Evolutionary conservation across 2,329 filamentous ascomycete species (phyloP).

Genomic region (Hansfordia pulvinata): DNA sequence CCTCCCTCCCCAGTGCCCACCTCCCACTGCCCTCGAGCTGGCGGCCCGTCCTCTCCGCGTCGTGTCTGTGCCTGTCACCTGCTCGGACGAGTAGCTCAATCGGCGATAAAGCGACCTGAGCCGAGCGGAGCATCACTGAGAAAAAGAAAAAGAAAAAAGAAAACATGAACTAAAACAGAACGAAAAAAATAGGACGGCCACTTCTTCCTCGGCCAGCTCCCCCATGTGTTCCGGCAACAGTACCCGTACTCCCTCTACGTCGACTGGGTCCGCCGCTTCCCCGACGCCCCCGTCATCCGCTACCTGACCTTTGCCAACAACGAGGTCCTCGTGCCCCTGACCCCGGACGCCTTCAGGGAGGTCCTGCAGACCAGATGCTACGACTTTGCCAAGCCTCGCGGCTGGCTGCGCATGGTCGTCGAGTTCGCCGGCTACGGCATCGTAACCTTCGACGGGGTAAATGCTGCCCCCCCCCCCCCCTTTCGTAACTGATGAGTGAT

Average conservation of each 20-base stretch:
- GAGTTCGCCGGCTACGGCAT: constrained; percentile 3
- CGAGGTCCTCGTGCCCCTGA: constrained; percentile 13
- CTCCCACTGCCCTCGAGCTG: too few relatives aligned
- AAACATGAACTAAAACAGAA: too few relatives aligned
- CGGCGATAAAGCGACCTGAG: too few relatives aligned
- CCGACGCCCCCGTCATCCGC: constrained; percentile 12
- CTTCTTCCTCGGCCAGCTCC: constrained; percentile 8
- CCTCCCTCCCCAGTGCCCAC: too few relatives aligned
- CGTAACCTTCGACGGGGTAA: neutral
- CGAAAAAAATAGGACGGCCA: constrained; percentile 11
- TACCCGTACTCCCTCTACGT: constrained; percentile 7
- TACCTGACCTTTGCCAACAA: constrained; percentile 12
- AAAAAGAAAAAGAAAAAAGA: too few relatives aligned
- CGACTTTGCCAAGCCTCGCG: constrained; percentile 18
- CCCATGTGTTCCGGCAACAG: constrained; percentile 6
- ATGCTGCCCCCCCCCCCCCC: neutral
- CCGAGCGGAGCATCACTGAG: too few relatives aligned
- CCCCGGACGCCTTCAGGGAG: constrained; percentile 9
- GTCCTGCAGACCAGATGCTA: constrained; percentile 16
- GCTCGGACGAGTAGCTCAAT: too few relatives aligned
- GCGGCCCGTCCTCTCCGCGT: too few relatives aligned
- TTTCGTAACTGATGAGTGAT: constrained; percentile 6
- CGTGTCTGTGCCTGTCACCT: too few relatives aligned
- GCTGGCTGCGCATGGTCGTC: too few relatives aligned
- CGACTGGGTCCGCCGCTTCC: constrained; percentile 11